Percentiles rank a stretch among this genome's conserved stretches.
Evolutionary conservation across 768 basidiomycete genomes (phyloP).

Genomic region (Leccinum barrowsii): DNA sequence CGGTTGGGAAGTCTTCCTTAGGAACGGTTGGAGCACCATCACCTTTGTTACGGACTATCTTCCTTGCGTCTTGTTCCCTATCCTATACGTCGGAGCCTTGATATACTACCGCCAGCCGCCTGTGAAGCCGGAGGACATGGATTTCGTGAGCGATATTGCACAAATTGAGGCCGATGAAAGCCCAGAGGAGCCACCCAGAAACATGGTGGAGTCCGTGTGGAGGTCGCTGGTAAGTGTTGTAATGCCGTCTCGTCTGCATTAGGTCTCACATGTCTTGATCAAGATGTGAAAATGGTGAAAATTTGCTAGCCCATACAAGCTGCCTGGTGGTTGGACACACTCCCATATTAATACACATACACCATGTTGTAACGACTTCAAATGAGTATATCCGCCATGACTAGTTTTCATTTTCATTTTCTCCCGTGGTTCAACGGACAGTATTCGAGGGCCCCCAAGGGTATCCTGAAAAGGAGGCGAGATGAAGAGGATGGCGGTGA

Average conservation of each 20-base stretch:
- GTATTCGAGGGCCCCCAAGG: slow-evolving; percentile 21
- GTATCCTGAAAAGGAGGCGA: slow-evolving; percentile 29
- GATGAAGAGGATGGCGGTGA: slow-evolving; percentile 18
- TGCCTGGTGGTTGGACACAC: neutral
- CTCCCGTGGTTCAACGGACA: neutral
- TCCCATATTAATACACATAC: neutral
- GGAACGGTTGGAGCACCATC: slow-evolving; percentile 49
- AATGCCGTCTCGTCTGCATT: neutral
- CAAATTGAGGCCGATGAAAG: slow-evolving; percentile 68
- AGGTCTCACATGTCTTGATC: slow-evolving; percentile 2
- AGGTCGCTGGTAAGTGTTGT: slow-evolving; percentile 61
- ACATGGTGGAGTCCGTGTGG: slow-evolving; percentile 71
- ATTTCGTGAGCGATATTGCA: slow-evolving; percentile 69
- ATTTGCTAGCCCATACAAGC: neutral
- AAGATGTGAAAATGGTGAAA: slow-evolving; percentile 19
- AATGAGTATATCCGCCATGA: neutral
- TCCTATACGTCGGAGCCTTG: slow-evolving; percentile 64
- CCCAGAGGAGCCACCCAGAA: slow-evolving; percentile 71
- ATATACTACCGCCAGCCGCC: slow-evolving; percentile 34
- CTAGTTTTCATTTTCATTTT: neutral
- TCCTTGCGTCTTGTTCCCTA: slow-evolving; percentile 66
- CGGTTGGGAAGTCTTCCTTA: slow-evolving; percentile 52
- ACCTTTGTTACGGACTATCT: slow-evolving; percentile 86
- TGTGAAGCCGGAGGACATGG: slow-evolving; percentile 63
- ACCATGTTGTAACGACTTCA: neutral